A percentile compares a stretch with the other conserved stretches of the same genome.
Evolutionary conservation across 1,284 basidiomycete species (phyloP).

Genomic region (Cutaneotrichosporon sp.): DNA sequence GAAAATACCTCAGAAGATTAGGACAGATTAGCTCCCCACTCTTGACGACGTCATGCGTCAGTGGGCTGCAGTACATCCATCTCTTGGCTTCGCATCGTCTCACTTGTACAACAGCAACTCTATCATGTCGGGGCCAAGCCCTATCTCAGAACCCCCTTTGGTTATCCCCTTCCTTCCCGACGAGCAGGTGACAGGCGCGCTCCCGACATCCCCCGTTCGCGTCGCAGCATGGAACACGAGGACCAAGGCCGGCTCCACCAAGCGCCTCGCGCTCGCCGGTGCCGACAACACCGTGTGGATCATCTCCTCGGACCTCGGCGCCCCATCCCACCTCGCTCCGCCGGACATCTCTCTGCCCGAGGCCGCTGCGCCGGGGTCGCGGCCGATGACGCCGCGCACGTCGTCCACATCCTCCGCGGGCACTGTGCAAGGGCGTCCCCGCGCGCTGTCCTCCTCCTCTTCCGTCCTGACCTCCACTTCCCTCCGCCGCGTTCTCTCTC

Average conservation of each 20-base stretch:
- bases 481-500: conserved; percentile 36
- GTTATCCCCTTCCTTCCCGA: conserved; percentile 36
- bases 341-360: conserved; percentile 13
- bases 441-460: conserved; percentile 35
- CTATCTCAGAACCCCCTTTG: conserved; percentile 22
- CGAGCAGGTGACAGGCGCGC: conserved; percentile 16
- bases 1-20: background rate
- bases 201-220: conserved; percentile 37
- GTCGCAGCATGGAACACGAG: conserved; percentile 37
- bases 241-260: conserved; percentile 27
- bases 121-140: background rate
- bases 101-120: background rate
- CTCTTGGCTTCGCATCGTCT: background rate
- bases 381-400: conserved; percentile 31
- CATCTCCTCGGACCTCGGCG: conserved; percentile 9
- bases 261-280: conserved; percentile 36
- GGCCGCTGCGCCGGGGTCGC: background rate
- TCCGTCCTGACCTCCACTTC: conserved; percentile 32
- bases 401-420: conserved; percentile 18
- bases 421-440: conserved; percentile 23
- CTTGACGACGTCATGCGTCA: background rate
- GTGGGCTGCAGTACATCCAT: too few relatives aligned
- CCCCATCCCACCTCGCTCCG: background rate
- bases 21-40: background rate
- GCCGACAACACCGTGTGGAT: conserved; percentile 47